Evolutionary conservation across 257 asterid species (phyloP).

Genomic region (Jacaranda mimosifolia): DNA sequence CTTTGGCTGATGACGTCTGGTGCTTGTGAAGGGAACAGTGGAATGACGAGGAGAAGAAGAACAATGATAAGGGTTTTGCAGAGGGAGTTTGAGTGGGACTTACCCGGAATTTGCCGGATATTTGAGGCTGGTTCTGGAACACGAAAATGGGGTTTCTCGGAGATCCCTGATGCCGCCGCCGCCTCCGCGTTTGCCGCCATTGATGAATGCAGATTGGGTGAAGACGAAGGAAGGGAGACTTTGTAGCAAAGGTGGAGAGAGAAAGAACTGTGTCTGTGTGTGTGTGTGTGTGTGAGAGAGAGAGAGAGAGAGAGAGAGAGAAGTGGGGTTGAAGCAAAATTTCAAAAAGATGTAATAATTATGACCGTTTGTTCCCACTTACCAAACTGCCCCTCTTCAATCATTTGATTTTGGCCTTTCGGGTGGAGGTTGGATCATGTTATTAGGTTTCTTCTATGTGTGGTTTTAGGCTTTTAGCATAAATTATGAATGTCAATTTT

Average conservation of each 20-base stretch:
- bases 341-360: constrained; percentile 40
- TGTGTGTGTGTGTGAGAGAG: constrained; percentile 1
- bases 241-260: constrained; percentile 42
- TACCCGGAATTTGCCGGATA: constrained; percentile 45
- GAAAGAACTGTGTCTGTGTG: constrained; percentile 15
- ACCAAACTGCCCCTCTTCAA: constrained; percentile 37
- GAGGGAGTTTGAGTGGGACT: constrained; percentile 58
- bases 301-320: constrained; percentile 14
- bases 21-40: constrained; percentile 78
- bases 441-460: not conserved
- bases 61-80: constrained; percentile 57
- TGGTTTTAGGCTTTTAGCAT: not conserved
- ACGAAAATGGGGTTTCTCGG: constrained; percentile 48
- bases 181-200: constrained; percentile 44
- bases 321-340: constrained; percentile 30
- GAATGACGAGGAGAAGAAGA: constrained; percentile 60
- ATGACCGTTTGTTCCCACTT: constrained; percentile 41
- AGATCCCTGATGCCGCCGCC: constrained; percentile 43
- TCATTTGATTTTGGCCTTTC: constrained; percentile 31
- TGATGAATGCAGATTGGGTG: constrained; percentile 58
- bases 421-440: not conserved
- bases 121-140: constrained; percentile 39
- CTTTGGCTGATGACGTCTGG: constrained; percentile 63
- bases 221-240: constrained; percentile 67
- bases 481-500: not conserved